Conservation (phyloP, 371 early-diverging fungal genomes). For the Mucor saturninus region DNA sequence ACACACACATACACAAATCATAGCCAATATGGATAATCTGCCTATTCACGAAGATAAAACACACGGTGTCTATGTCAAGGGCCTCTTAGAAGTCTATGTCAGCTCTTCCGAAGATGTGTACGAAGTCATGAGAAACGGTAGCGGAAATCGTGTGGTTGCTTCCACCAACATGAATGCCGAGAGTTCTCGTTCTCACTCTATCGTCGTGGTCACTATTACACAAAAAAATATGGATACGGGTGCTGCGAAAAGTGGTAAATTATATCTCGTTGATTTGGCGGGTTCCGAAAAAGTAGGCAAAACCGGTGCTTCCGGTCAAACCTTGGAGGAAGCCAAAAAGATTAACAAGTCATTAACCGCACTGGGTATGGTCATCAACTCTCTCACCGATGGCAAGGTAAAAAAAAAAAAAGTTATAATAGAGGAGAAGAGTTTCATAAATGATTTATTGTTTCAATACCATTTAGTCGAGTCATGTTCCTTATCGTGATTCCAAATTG, state of each 20-base stretch:
- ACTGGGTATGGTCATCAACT: constrained; percentile 98
- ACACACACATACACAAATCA: background rate
- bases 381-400: constrained; percentile 90
- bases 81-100: constrained; percentile 91
- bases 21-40: constrained; percentile 84
- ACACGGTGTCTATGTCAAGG: constrained; percentile 95
- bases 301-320: constrained; percentile 97
- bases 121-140: constrained; percentile 93
- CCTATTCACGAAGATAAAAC: constrained; percentile 94
- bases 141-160: constrained; percentile 86
- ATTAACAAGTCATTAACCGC: constrained; percentile 99
- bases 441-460: constrained; percentile 30
- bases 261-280: constrained; percentile 98
- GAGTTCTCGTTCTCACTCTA: constrained; percentile 95
- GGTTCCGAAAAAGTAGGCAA: constrained; percentile 98
- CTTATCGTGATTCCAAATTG: constrained; percentile 98
- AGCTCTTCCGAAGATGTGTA: constrained; percentile 90
- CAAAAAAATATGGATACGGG: constrained; percentile 91
- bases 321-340: constrained; percentile 98
- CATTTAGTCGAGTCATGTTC: constrained; percentile 86
- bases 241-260: constrained; percentile 84
- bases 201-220: constrained; percentile 91
- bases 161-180: constrained; percentile 98
- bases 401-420: constrained; percentile 45
- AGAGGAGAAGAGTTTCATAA: constrained; percentile 79